Conservation (phyloP, 805 yeast genomes). For the Cyberlindnera veronae region DNA sequence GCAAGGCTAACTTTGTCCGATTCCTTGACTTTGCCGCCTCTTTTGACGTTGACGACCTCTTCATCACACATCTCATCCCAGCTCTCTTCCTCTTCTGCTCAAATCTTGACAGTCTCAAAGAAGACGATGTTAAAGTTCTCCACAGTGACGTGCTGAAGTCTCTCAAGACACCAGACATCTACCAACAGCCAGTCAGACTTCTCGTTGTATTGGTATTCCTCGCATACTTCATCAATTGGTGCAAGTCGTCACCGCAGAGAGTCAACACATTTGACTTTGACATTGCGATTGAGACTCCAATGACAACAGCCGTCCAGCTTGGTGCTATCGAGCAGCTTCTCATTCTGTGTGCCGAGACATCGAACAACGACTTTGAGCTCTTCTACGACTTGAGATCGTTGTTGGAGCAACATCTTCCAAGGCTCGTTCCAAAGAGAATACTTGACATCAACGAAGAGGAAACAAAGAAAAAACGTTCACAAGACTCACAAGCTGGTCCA, state of each 20-base stretch:
- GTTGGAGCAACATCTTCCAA: slow-evolving; percentile 64
- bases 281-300: slow-evolving; percentile 53
- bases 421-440: slow-evolving; percentile 48
- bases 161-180: slow-evolving; percentile 39
- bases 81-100: slow-evolving; percentile 46
- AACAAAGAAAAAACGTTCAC: slow-evolving; percentile 32
- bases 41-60: slow-evolving; percentile 57
- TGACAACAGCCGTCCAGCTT: slow-evolving; percentile 52
- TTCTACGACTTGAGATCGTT: slow-evolving; percentile 65
- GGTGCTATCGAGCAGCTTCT: slow-evolving; percentile 73
- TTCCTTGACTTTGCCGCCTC: slow-evolving; percentile 44
- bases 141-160: slow-evolving; percentile 37
- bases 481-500: slow-evolving; percentile 20
- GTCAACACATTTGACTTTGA: slow-evolving; percentile 49
- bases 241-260: slow-evolving; percentile 46
- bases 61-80: slow-evolving; percentile 64
- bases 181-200: slow-evolving; percentile 46
- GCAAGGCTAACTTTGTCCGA: slow-evolving; percentile 34
- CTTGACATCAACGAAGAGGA: slow-evolving; percentile 46
- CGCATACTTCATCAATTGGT: slow-evolving; percentile 63
- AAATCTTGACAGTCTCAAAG: slow-evolving; percentile 33
- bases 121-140: slow-evolving; percentile 35
- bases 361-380: slow-evolving; percentile 40
- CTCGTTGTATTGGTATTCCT: slow-evolving; percentile 49
- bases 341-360: slow-evolving; percentile 57